Evolutionary conservation across 2,329 filamentous ascomycete species (phyloP).

Genomic region (Pezicula rhizophila): DNA sequence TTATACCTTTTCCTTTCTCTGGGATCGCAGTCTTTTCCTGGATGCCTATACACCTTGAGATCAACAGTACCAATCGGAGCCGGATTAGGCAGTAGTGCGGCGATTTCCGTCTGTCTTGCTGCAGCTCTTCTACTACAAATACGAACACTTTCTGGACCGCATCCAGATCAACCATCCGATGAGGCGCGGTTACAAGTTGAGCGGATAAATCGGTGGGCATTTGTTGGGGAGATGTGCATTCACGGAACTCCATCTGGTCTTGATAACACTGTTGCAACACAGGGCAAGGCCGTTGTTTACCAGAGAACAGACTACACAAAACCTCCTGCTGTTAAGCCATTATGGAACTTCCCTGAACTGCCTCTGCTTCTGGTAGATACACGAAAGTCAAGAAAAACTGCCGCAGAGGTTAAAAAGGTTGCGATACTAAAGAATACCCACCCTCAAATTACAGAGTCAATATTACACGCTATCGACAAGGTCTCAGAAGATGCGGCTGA

Average conservation of each 20-base stretch:
- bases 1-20: conserved; percentile 90
- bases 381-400: conserved; percentile 78
- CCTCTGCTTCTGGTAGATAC: conserved; percentile 89
- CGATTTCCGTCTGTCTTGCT: conserved; percentile 82
- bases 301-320: conserved; percentile 71
- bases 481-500: conserved; percentile 52
- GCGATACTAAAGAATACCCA: conserved; percentile 63
- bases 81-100: conserved; percentile 89
- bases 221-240: conserved; percentile 94
- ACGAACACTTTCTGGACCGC: conserved; percentile 80
- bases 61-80: conserved; percentile 92
- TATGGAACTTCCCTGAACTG: conserved; percentile 87
- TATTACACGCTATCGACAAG: conserved; percentile 80
- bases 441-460: conserved; percentile 70
- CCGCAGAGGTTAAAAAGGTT: conserved; percentile 82
- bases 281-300: conserved; percentile 92
- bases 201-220: conserved; percentile 95
- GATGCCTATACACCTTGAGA: conserved; percentile 82
- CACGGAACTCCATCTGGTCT: conserved; percentile 95
- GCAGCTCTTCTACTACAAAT: conserved; percentile 82
- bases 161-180: conserved; percentile 80
- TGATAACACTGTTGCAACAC: conserved; percentile 91
- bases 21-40: conserved; percentile 70
- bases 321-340: conserved; percentile 67
- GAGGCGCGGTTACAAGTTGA: conserved; percentile 90